Evolutionary conservation across 371 early-diverging fungal species (phyloP).

Genomic region (Mucor plumbeus): DNA sequence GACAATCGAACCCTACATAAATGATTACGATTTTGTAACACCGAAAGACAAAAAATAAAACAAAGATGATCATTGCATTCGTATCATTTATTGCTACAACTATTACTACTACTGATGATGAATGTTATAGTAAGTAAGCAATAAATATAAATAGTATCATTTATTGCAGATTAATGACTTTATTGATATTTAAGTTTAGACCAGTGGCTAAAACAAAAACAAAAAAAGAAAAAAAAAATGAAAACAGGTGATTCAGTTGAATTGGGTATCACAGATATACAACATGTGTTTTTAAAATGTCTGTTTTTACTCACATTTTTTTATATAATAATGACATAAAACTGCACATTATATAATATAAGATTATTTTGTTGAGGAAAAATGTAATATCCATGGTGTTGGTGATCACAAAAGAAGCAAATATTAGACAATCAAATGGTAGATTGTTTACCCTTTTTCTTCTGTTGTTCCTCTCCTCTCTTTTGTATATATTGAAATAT

Average conservation of each 20-base stretch:
- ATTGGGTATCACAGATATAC: constrained; percentile 1
- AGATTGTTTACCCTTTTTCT: not conserved
- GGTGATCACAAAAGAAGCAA: too few species aligned
- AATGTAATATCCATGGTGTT: too few species aligned
- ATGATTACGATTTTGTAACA: not conserved
- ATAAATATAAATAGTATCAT: not conserved
- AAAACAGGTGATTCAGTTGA: constrained; percentile 1
- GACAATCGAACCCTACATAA: not conserved
- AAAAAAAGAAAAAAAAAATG: not conserved
- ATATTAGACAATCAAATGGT: constrained; percentile 1
- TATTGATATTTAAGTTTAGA: not conserved
- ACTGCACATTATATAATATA: not conserved
- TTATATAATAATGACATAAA: not conserved
- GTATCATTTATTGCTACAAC: constrained; percentile 6
- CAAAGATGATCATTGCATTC: constrained; percentile 7
- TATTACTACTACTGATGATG: too few species aligned
- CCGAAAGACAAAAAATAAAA: not conserved
- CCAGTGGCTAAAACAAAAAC: not conserved
- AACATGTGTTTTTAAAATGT: not conserved
- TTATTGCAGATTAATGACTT: not conserved
- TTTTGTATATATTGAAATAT: constrained; percentile 2
- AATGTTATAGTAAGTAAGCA: not conserved
- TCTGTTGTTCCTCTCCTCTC: not conserved
- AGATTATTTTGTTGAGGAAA: not conserved
- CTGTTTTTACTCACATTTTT: not conserved